A percentile compares a stretch with the other conserved stretches of the same genome.
Evolutionary conservation across 2,329 filamentous ascomycete genomes (phyloP).

Genomic region (Dothidotthia symphoricarpi): DNA sequence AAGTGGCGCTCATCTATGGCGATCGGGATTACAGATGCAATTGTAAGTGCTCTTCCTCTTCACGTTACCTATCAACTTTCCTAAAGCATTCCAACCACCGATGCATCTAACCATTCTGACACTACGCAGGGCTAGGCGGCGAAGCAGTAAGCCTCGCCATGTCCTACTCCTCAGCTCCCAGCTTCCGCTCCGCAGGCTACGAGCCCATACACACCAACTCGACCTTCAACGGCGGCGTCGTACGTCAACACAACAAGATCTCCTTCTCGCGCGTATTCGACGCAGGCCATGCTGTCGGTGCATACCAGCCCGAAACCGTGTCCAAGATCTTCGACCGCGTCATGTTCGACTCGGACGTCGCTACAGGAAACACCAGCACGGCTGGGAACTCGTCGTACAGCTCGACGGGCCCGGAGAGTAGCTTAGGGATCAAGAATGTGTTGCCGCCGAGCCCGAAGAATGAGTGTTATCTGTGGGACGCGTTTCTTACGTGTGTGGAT

Average conservation of each 20-base stretch:
- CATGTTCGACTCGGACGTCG: conserved; percentile 47
- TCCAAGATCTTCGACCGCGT: conserved; percentile 53
- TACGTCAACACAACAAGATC: conserved; percentile 39
- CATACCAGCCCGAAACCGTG: conserved; percentile 47
- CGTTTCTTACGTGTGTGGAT: conserved; percentile 9
- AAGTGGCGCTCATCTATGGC: conserved; percentile 19
- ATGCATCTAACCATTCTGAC: neutral
- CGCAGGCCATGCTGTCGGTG: conserved; percentile 42
- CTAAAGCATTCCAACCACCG: no score
- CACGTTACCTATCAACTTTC: neutral
- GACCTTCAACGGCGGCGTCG: conserved; percentile 44
- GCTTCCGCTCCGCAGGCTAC: conserved; percentile 28
- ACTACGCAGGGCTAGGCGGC: conserved; percentile 34
- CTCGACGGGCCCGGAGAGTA: conserved; percentile 4
- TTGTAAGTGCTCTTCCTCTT: conserved; percentile 23
- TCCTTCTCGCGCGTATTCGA: conserved; percentile 43
- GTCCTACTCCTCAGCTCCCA: conserved; percentile 30
- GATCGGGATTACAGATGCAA: conserved; percentile 52
- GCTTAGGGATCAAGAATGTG: conserved; percentile 10
- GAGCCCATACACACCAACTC: conserved; percentile 33
- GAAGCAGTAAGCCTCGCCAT: conserved; percentile 39
- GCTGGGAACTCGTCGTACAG: conserved; percentile 5
- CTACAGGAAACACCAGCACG: conserved; percentile 39
- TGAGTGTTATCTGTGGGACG: conserved; percentile 16
- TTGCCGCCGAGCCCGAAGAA: conserved; percentile 4